Evolutionary conservation across 1,139 yeast genomes (phyloP).

Genomic region (Pichia sp.): DNA sequence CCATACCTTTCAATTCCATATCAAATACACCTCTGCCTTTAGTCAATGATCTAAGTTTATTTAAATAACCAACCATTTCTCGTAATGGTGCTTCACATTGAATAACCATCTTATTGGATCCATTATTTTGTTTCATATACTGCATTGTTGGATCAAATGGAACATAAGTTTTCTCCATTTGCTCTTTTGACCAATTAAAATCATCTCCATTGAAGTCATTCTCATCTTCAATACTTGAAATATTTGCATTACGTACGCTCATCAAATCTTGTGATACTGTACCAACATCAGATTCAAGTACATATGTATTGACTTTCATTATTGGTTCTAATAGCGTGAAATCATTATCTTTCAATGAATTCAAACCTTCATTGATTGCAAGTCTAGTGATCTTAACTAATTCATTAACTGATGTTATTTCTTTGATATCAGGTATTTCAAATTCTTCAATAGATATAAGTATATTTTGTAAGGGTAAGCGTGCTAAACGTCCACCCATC

Average conservation of each 20-base stretch:
- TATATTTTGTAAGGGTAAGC: constrained; percentile 59
- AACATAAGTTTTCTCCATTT: constrained; percentile 45
- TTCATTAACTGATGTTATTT: constrained; percentile 33
- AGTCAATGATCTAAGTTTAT: constrained; percentile 70
- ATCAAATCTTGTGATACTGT: constrained; percentile 74
- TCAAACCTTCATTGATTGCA: constrained; percentile 35
- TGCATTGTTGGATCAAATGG: constrained; percentile 49
- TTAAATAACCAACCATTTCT: constrained; percentile 86
- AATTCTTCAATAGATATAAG: constrained; percentile 45
- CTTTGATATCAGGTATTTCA: constrained; percentile 43
- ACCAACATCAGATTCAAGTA: constrained; percentile 70
- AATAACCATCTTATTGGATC: constrained; percentile 43
- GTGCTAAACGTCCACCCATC: constrained; percentile 63
- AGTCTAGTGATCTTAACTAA: constrained; percentile 40
- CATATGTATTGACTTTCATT: constrained; percentile 69
- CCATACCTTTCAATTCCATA: constrained; percentile 74
- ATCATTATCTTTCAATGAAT: constrained; percentile 24
- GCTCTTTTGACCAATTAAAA: constrained; percentile 40
- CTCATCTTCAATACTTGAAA: constrained; percentile 52
- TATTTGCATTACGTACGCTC: constrained; percentile 63
- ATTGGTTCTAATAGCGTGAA: constrained; percentile 74
- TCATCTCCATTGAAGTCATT: constrained; percentile 10
- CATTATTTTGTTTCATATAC: constrained; percentile 19
- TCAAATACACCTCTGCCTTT: constrained; percentile 84
- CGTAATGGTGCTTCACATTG: constrained; percentile 76